These are phyloP conservation scores for Chaetomium tenue DNA, from an alignment of 495 filamentous ascomycete genomes.

Conservation along the genomic window DNA sequence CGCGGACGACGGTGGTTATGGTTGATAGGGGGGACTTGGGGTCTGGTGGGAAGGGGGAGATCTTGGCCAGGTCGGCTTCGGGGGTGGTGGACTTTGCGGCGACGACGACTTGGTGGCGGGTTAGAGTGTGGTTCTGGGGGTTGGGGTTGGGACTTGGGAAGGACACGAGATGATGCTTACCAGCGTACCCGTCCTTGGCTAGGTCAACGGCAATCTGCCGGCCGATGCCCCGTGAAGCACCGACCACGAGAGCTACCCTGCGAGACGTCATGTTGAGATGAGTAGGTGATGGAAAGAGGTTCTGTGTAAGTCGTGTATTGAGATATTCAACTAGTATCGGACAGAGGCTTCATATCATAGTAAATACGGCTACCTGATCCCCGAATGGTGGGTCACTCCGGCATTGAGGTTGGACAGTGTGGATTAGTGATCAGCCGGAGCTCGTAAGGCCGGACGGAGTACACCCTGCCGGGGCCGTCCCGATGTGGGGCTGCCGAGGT, in stretches of 20 bases:
- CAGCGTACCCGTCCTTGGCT: slow-evolving; percentile 66
- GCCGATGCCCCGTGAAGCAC: slow-evolving; percentile 75
- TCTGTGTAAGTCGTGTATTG: not conserved
- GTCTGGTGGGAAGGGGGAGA: slow-evolving; percentile 68
- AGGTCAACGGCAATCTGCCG: slow-evolving; percentile 75
- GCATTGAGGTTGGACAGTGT: not conserved
- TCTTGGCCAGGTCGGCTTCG: slow-evolving; percentile 57
- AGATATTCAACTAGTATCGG: not conserved
- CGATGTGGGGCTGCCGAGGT: slow-evolving; percentile 22
- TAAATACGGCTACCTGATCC: not conserved
- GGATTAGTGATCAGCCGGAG: slow-evolving; percentile 28
- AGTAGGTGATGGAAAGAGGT: not conserved
- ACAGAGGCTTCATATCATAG: not conserved
- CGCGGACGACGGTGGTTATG: slow-evolving; percentile 77
- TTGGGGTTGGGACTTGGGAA: not conserved
- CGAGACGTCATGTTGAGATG: slow-evolving; percentile 23
- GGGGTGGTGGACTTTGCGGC: slow-evolving; percentile 76
- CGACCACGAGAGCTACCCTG: slow-evolving; percentile 65
- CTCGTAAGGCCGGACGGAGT: not conserved
- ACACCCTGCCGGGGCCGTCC: not conserved
- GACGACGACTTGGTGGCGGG: slow-evolving; percentile 60
- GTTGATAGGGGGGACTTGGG: slow-evolving; percentile 79
- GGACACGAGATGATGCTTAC: slow-evolving; percentile 44
- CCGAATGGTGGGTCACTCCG: not conserved
- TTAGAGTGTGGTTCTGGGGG: not conserved